phyloP scores from a whole-genome alignment of 2,329 filamentous ascomycete genomes.

The Ophiocordyceps australis region DNA sequence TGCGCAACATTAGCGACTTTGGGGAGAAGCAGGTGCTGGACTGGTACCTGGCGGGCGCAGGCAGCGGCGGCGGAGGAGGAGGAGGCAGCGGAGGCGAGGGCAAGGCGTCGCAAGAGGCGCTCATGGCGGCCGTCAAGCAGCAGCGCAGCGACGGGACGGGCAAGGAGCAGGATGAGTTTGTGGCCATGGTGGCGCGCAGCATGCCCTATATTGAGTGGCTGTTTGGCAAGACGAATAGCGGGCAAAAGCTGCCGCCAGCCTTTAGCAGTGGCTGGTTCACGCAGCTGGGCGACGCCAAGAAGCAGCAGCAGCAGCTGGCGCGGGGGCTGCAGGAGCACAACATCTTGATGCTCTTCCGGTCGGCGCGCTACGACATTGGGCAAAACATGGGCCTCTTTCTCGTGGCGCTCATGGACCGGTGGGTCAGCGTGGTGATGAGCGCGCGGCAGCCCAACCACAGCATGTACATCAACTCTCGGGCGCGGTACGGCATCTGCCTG shows the following conservation, averaged over 20 bases:
- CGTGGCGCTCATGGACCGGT: constrained; percentile 18
- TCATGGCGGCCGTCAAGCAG: constrained; percentile 14
- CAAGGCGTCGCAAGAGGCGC: constrained; percentile 8
- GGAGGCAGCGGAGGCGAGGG: constrained; percentile 1
- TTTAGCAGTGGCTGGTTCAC: constrained; percentile 17
- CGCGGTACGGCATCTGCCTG: constrained; percentile 17
- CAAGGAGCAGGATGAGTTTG: constrained; percentile 2
- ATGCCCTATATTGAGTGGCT: constrained; percentile 17
- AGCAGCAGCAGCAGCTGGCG: constrained; percentile 14
- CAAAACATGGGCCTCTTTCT: constrained; percentile 18
- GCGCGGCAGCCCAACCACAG: constrained; percentile 8
- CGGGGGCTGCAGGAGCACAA: constrained; percentile 19
- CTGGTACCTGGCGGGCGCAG: constrained; percentile 22
- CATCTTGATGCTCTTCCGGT: constrained; percentile 16
- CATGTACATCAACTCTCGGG: constrained; percentile 12
- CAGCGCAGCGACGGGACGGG: constrained; percentile 1
- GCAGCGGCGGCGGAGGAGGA: constrained; percentile 6
- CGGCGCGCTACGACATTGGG: constrained; percentile 15
- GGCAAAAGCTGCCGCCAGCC: constrained; percentile 8
- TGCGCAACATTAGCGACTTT: constrained; percentile 26
- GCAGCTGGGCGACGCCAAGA: constrained; percentile 13
- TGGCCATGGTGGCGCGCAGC: constrained; percentile 8
- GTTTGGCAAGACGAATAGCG: constrained; percentile 12
- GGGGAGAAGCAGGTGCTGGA: constrained; percentile 28
- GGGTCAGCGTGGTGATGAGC: constrained; percentile 17